Conservation (phyloP, 805 yeast genomes). For the Metschnikowia kunwiensis region DNA sequence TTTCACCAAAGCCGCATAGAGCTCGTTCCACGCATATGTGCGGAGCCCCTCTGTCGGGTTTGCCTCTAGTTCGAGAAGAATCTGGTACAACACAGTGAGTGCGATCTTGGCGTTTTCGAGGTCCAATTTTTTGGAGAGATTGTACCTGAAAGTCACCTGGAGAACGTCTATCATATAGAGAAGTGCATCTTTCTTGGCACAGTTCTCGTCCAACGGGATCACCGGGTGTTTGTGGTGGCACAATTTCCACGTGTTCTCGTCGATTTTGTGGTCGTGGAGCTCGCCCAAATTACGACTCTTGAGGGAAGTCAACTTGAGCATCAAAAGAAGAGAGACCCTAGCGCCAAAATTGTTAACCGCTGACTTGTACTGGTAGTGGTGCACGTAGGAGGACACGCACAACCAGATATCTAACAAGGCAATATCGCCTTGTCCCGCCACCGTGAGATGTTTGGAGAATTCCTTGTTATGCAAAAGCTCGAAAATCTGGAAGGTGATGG, state of each 20-base stretch:
- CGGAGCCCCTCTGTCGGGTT: conserved; percentile 18
- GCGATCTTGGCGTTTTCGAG: conserved; percentile 30
- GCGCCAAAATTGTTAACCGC: conserved; percentile 23
- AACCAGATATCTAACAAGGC: conserved; percentile 30
- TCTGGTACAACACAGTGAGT: conserved; percentile 25
- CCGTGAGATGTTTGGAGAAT: conserved; percentile 7
- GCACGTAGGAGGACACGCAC: conserved; percentile 36
- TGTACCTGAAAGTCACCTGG: conserved; percentile 29
- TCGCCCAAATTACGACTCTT: conserved; percentile 1
- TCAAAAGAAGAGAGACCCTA: conserved; percentile 26
- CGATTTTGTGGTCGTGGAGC: conserved; percentile 16
- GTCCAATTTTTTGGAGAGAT: conserved; percentile 36
- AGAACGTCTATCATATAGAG: conserved; percentile 22
- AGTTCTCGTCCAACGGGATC: conserved; percentile 22
- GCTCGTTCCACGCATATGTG: conserved; percentile 35
- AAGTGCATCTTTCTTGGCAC: conserved; percentile 24
- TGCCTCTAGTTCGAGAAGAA: conserved; percentile 19
- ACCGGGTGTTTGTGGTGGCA: conserved; percentile 40
- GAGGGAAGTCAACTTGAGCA: conserved; percentile 26
- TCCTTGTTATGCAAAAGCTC: conserved; percentile 11
- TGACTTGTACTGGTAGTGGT: conserved; percentile 37
- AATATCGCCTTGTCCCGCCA: conserved; percentile 1
- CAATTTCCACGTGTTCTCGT: conserved; percentile 42
- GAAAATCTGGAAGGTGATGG: conserved; percentile 10
- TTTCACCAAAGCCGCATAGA: conserved; percentile 28